These are phyloP conservation scores for Musa schizocarpa DNA, from an alignment of 176 grass and related monocot species.

Conservation along the genomic window DNA sequence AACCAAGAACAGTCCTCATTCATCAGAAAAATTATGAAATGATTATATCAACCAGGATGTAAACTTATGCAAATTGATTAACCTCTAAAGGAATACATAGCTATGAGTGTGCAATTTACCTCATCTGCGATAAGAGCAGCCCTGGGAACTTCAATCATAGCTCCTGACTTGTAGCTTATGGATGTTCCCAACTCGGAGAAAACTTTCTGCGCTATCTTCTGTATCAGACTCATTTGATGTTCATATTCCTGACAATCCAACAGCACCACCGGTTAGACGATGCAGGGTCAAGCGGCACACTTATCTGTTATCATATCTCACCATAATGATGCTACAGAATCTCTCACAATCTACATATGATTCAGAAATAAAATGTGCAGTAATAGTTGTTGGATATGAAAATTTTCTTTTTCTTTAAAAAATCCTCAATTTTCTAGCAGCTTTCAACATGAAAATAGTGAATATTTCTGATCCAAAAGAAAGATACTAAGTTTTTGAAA, in stretches of 20 bases:
- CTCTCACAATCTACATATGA: neutral
- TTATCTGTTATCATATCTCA: no score
- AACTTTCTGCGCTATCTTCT: conserved; percentile 49
- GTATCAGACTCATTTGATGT: conserved; percentile 70
- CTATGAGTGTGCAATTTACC: conserved; percentile 21
- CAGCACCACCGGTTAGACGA: neutral
- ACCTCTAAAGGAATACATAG: neutral
- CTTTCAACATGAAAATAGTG: no score
- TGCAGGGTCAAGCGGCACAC: neutral
- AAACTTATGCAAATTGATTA: neutral
- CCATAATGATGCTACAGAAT: no score
- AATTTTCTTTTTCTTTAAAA: no score
- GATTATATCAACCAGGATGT: no score
- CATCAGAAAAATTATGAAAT: neutral
- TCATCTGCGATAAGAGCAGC: conserved; percentile 94
- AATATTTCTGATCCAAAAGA: no score
- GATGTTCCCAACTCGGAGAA: conserved; percentile 49
- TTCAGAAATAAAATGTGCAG: neutral
- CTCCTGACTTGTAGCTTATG: conserved; percentile 70
- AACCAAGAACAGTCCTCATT: no score
- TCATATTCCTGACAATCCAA: conserved; percentile 65
- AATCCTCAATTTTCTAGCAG: no score
- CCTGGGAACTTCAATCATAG: conserved; percentile 99
- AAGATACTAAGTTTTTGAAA: no score
- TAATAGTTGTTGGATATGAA: no score